Conservation (phyloP, 2,329 filamentous ascomycete genomes). For the Colletotrichum eremochloae region DNA sequence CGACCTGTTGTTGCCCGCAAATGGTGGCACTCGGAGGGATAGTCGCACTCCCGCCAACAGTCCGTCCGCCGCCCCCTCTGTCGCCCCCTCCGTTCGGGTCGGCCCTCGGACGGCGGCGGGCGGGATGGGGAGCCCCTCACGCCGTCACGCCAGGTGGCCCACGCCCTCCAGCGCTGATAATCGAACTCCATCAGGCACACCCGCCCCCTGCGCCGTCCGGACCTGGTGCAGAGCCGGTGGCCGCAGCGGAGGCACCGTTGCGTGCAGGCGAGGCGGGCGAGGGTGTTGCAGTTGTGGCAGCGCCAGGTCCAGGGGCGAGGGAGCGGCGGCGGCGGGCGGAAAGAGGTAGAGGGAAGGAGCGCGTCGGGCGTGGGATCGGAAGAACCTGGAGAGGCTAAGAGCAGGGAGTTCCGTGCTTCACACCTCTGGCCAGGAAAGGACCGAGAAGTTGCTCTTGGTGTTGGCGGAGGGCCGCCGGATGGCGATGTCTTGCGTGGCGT, state of each 20-base stretch:
- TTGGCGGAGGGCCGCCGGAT: background rate
- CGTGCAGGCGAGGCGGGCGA: slow-evolving; percentile 50
- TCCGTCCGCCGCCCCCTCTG: background rate
- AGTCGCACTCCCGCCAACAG: slow-evolving; percentile 28
- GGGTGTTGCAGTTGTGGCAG: slow-evolving; percentile 49
- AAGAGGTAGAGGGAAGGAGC: background rate
- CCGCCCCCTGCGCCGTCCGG: slow-evolving; percentile 22
- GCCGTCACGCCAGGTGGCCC: slow-evolving; percentile 49
- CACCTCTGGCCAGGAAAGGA: background rate
- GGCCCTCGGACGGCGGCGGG: background rate
- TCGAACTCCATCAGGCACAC: background rate
- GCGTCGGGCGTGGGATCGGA: background rate
- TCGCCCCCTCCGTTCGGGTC: background rate
- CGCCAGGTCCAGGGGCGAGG: slow-evolving; percentile 51
- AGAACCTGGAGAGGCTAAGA: background rate
- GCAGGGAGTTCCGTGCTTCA: background rate
- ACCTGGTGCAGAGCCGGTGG: slow-evolving; percentile 51
- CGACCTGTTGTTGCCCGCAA: background rate
- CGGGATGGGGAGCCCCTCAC: background rate
- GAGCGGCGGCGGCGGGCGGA: background rate
- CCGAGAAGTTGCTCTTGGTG: background rate
- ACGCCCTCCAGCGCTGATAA: slow-evolving; percentile 45
- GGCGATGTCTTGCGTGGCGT: background rate
- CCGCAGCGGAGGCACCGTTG: slow-evolving; percentile 56
- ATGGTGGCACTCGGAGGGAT: slow-evolving; percentile 21